Conservation (phyloP, 2,329 filamentous ascomycete species). For the Sporothrix sp. region DNA sequence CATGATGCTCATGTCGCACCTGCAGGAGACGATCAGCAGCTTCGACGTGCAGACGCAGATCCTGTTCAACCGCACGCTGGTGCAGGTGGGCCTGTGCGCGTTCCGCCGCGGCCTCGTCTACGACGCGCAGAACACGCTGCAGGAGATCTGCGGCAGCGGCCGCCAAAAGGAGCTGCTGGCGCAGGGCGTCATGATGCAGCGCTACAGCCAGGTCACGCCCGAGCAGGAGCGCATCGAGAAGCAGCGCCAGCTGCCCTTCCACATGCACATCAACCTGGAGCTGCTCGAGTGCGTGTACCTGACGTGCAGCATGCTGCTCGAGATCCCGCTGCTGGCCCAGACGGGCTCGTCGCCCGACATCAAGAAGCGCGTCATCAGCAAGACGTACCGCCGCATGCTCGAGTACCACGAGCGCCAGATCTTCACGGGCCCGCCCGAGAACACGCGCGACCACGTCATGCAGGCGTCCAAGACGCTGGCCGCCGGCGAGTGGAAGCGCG, state of each 20-base stretch:
- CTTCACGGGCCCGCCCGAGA: constrained; percentile 96
- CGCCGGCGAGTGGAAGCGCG: constrained; percentile 97
- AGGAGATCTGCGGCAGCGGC: constrained; percentile 96
- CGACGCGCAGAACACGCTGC: constrained; percentile 92
- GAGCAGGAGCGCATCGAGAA: constrained; percentile 97
- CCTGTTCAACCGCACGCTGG: constrained; percentile 94
- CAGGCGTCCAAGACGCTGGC: constrained; percentile 95
- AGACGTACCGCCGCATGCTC: constrained; percentile 97
- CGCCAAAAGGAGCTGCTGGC: constrained; percentile 96
- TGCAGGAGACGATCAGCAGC: constrained; percentile 92
- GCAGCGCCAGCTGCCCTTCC: constrained; percentile 95
- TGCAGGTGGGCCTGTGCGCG: constrained; percentile 94
- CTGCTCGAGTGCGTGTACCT: constrained; percentile 97
- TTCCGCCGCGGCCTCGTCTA: constrained; percentile 96
- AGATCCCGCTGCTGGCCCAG: constrained; percentile 94
- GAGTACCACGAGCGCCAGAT: constrained; percentile 99
- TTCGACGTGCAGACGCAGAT: constrained; percentile 98
- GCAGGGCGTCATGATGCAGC: constrained; percentile 96
- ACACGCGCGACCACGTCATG: constrained; percentile 98
- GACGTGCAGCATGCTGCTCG: constrained; percentile 97
- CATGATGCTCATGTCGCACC: constrained; percentile 99
- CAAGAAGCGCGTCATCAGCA: constrained; percentile 96
- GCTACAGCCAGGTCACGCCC: constrained; percentile 89
- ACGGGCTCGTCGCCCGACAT: constrained; percentile 93
- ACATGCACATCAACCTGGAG: constrained; percentile 99